Evolutionary conservation across 257 asterid genomes (phyloP), one percentile per base, ranked within the genome.

Genomic region (Solanum tacnaense): DNA sequence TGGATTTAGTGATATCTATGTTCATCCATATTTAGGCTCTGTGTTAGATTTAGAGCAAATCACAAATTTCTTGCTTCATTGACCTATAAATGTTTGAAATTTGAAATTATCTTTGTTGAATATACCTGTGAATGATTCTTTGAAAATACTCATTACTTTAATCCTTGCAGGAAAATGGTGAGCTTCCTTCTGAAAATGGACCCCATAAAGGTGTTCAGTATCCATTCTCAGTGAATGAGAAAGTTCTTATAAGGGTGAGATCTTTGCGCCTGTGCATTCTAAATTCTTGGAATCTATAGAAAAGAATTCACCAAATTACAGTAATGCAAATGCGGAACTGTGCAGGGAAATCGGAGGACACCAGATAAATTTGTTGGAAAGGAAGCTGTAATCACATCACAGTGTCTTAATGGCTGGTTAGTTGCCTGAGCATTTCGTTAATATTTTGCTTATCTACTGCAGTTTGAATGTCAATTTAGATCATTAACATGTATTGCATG

Each of bases 321-420:
- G 60, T 72, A 72, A 88, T 39, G 35, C 0, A 60, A 86, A 90
- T 52, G 21, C 52, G 34, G 65, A 58, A 83, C 56, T 83, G 76
- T 90, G 92, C 98, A 97, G 99, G 99, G 99, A 87, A 97, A 97
- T 92, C 92, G 95, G 91, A 93, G 99, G 92, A 97, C 99, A 46
- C 99, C 99, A 74, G 99, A 96, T 91, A 97, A 97, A 87, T 95
- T 96, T 92, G 99, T 97, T 44, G 99, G 99, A 87, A 97, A 95
- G 92, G 99, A 96, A 92, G 99, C 99, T 84, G 92, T 96, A 89
- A 94, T 96, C 89, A 97, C 98, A 8, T 93, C 98, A 81, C 98
- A 93, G 89, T 93, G 99, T 93, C 98, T 95, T 67, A 97, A 97
- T 93, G 99, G 99, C 94, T 97, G 99, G 99, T 97, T 87, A 91